These are phyloP conservation scores for Mycena amicta DNA, from an alignment of 768 basidiomycete species.

Conservation along the genomic window DNA sequence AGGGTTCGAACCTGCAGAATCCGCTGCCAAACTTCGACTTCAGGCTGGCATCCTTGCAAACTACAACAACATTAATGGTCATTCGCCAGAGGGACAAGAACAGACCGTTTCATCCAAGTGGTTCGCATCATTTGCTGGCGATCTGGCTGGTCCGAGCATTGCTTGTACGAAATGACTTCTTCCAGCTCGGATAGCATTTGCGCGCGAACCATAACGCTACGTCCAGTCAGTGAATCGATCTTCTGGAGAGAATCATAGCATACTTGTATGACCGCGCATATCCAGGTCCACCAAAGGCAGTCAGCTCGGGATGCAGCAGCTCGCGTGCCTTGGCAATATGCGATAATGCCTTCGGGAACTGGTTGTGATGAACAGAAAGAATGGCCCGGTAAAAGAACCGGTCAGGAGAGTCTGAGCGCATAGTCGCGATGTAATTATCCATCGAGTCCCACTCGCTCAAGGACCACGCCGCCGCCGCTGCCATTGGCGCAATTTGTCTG, in stretches of 20 bases:
- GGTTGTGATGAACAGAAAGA: slow-evolving; percentile 93
- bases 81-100: not conserved
- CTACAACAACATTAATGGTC: slow-evolving; percentile 47
- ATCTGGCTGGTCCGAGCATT: slow-evolving; percentile 90
- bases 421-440: slow-evolving; percentile 94
- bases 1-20: slow-evolving; percentile 94
- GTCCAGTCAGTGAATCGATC: not conserved
- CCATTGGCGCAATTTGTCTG: slow-evolving; percentile 92
- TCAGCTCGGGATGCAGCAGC: slow-evolving; percentile 87
- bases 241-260: slow-evolving; percentile 25
- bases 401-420: slow-evolving; percentile 93
- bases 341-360: slow-evolving; percentile 86
- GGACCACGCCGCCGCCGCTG: slow-evolving; percentile 97
- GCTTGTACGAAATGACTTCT: slow-evolving; percentile 96
- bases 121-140: slow-evolving; percentile 86
- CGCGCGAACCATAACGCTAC: slow-evolving; percentile 91
- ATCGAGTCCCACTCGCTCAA: slow-evolving; percentile 97
- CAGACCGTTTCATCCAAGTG: slow-evolving; percentile 95
- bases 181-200: slow-evolving; percentile 99
- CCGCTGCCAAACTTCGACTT: slow-evolving; percentile 99
- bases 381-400: slow-evolving; percentile 96
- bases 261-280: slow-evolving; percentile 98
- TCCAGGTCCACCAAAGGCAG: slow-evolving; percentile 89
- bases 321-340: slow-evolving; percentile 95
- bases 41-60: slow-evolving; percentile 93